Evolutionary conservation across 2,329 filamentous ascomycete species (phyloP), one percentile per base, ranked within the genome.

Genomic region (Sporothrix protearum): DNA sequence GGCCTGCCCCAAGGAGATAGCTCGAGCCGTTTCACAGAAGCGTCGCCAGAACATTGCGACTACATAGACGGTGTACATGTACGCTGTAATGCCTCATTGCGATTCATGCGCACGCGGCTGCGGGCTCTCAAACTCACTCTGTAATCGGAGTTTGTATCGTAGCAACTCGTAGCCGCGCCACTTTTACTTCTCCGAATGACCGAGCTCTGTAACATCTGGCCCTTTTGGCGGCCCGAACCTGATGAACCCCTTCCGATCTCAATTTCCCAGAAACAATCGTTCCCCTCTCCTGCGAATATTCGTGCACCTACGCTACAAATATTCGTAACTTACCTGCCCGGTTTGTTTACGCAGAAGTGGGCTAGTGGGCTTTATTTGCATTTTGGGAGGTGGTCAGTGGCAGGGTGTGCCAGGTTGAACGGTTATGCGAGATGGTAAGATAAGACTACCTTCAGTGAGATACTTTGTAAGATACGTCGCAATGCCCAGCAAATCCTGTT

Each of bases 341-440:
- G 68, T 69, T 69, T 69, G 49, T 69, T 69, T 69, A 59, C 68
- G 68, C 51, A 69, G 68, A 69, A 59, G 68, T 69, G 51, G 68
- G 53, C 42, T 69, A 28, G 45, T 22, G n/a, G n/a, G n/a, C n/a
- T n/a, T n/a, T n/a, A n/a, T n/a, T n/a, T n/a, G n/a, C n/a, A n/a
- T n/a, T n/a, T n/a, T n/a, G n/a, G n/a, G n/a, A n/a, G n/a, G 22
- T 14, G 9, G 57, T n/a, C 33, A n/a, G 39, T 33, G 39, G 45
- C 36, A 59, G 51, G 68, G 67, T 51, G 10, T 12, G 22, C 22
- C 22, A 14, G 49, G n/a, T 59, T 28, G 16, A 36, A 42, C 39
- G 57, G 57, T 63, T 42, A 63, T 63, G 57, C 57, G 33, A 42
- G 57, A 63, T 63, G 42, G n/a, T n/a, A n/a, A n/a, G n/a, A n/a